Evolutionary conservation across 2,329 filamentous ascomycete genomes (phyloP), one percentile per base, ranked within the genome.

Genomic region (Seiridium cupressi): DNA sequence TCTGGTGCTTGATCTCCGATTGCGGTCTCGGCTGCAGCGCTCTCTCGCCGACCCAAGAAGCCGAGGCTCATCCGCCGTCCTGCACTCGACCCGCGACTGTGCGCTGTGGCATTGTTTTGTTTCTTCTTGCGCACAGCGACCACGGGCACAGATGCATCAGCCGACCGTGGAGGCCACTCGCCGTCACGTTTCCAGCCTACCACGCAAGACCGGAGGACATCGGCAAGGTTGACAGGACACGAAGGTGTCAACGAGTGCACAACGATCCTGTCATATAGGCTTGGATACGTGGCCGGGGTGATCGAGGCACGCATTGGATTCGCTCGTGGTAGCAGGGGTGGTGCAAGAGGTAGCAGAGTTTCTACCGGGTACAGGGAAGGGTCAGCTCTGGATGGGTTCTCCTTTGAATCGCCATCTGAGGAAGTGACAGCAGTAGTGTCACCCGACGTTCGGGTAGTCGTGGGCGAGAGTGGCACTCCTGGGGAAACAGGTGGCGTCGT

Each of bases 151-250:
- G 81, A 72, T 69, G 79, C 66, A 51, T 82, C 69, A 18, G 77
- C 77, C 0, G 81, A 73, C 65, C 85, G 86, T 1, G 91, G 92
- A 4, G 94, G 93, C 94, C 94, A 98, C 74, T 97, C 92, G 13
- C 93, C 93, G 68, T 95, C 92, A 46, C 91, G 84, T 74, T 96
- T 96, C 94, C 94, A 97, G 48, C 94, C 94, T 35, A 89, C 83
- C 1, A 98, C 93, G 65, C 94, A 90, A 10, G 91, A 87, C 8
- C 87, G 84, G 31, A 91, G 86, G 78, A 97, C 88, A 67, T 96
- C 92, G 36, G 83, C 79, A 0, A 98, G 84, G 67, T 97, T 97
- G 69, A 97, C 90, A 3, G 94, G 94, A 13, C 96, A 91, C 1
- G 90, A 89, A 0, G 94, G 94, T 3, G 92, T 91, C 64, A 95